Conservation (phyloP, 805 yeast genomes). For the Wickerhamiella siamensis region DNA sequence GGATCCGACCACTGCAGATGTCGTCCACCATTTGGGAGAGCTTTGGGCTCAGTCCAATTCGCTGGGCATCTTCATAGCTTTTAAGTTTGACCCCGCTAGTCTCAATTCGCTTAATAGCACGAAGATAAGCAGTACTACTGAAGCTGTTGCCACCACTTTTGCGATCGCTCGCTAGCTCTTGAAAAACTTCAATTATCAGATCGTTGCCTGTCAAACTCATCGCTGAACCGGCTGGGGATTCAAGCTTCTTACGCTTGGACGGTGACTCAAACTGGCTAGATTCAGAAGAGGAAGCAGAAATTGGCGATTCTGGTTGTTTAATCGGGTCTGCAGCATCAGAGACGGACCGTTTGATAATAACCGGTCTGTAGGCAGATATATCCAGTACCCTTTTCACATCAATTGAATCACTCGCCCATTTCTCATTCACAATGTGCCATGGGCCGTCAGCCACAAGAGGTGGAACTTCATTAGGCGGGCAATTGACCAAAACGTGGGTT, state of each 20-base stretch:
- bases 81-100: slow-evolving; percentile 21
- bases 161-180: slow-evolving; percentile 24
- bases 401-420: slow-evolving; percentile 25
- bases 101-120: slow-evolving; percentile 30
- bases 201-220: not conserved
- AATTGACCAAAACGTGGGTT: slow-evolving; percentile 21
- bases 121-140: slow-evolving; percentile 30
- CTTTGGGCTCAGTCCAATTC: slow-evolving; percentile 29
- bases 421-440: slow-evolving; percentile 11
- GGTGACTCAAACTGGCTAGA: not conserved
- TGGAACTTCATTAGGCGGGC: no score
- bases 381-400: slow-evolving; percentile 13
- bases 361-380: slow-evolving; percentile 1
- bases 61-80: slow-evolving; percentile 28
- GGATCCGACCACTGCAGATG: slow-evolving; percentile 22
- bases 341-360: no score
- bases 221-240: not conserved
- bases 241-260: not conserved
- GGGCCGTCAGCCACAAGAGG: slow-evolving; percentile 1
- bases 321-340: no score
- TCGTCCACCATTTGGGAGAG: slow-evolving; percentile 35
- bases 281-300: not conserved
- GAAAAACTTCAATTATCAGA: slow-evolving; percentile 22
- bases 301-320: not conserved
- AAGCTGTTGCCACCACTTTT: slow-evolving; percentile 26